phyloP scores from a whole-genome alignment of 1,139 yeast genomes.

The Suhomyces guaymorum region DNA sequence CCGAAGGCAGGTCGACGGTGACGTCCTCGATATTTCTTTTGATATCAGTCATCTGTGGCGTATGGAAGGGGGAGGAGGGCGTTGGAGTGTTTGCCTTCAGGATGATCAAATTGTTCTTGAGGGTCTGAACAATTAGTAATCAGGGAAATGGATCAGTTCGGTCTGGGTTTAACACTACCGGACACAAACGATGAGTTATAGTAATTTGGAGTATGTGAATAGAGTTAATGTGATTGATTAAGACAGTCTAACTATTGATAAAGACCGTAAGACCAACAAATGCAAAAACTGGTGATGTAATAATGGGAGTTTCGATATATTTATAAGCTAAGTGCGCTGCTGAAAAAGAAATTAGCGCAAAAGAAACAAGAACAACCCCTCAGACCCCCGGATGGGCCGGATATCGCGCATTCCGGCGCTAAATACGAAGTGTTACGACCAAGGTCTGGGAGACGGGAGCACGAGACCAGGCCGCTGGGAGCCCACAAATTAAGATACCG shows the following conservation, averaged over 20 bases:
- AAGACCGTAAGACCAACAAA: background rate
- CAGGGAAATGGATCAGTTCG: constrained; percentile 2
- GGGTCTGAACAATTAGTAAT: constrained; percentile 8
- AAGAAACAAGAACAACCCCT: constrained; percentile 8
- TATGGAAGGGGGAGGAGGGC: background rate
- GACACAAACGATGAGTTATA: no score
- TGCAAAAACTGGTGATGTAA: constrained; percentile 3
- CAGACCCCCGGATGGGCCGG: constrained; percentile 8
- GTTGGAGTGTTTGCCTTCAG: background rate
- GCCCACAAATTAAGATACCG: no score
- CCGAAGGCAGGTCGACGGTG: constrained; percentile 11
- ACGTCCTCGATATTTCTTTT: constrained; percentile 38
- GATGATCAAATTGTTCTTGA: constrained; percentile 1
- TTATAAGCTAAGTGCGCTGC: constrained; percentile 2
- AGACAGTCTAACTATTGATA: background rate
- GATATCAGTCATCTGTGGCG: constrained; percentile 39
- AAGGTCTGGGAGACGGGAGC: no score
- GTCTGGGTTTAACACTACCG: no score
- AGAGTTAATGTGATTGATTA: no score
- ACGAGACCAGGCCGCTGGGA: no score
- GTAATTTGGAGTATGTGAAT: no score
- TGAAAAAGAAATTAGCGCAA: constrained; percentile 4
- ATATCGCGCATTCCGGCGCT: no score
- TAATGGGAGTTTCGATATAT: constrained; percentile 3
- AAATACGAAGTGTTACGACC: constrained; percentile 1